A percentile compares a stretch with the other conserved stretches of the same genome.
Evolutionary conservation across 1,284 basidiomycete genomes (phyloP).

Genomic region (Cryptococcus hybrid): DNA sequence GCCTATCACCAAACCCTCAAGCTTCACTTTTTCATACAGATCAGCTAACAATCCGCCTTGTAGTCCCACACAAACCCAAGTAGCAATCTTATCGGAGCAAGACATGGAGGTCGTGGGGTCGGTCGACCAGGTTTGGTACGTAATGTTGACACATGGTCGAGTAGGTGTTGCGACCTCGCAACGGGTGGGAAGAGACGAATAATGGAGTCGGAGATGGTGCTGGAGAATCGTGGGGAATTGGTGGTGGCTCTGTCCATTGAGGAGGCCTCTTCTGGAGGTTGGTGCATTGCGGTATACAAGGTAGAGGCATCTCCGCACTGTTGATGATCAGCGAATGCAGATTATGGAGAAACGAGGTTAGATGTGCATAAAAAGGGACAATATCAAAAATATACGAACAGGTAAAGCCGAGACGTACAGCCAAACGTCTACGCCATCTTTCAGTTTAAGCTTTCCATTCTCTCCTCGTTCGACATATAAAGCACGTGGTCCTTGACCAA

Average conservation of each 20-base stretch:
- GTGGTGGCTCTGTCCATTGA: constrained; percentile 11
- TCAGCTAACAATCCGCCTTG: constrained; percentile 71
- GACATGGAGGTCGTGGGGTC: constrained; percentile 80
- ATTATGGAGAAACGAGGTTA: neutral
- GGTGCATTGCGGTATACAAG: constrained; percentile 66
- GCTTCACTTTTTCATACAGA: constrained; percentile 63
- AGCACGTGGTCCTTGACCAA: constrained; percentile 30
- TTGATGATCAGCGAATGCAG: neutral
- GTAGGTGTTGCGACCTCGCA: constrained; percentile 77
- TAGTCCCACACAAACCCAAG: constrained; percentile 76
- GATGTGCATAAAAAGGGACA: neutral
- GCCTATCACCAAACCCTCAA: constrained; percentile 66
- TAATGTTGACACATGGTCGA: constrained; percentile 63
- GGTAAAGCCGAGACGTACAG: constrained; percentile 90
- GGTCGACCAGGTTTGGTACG: constrained; percentile 85
- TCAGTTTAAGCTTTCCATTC: constrained; percentile 56
- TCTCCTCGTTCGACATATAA: constrained; percentile 11
- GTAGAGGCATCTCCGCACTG: constrained; percentile 89
- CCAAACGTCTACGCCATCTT: constrained; percentile 56
- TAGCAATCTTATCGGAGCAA: constrained; percentile 87
- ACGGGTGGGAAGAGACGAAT: constrained; percentile 38
- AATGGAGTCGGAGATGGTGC: neutral
- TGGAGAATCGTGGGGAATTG: constrained; percentile 14
- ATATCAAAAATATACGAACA: constrained; percentile 56
- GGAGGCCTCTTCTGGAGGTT: constrained; percentile 65